These are phyloP conservation scores for Suhomyces wounanorum DNA, from an alignment of 1,139 yeast genomes.

Conservation along the genomic window DNA sequence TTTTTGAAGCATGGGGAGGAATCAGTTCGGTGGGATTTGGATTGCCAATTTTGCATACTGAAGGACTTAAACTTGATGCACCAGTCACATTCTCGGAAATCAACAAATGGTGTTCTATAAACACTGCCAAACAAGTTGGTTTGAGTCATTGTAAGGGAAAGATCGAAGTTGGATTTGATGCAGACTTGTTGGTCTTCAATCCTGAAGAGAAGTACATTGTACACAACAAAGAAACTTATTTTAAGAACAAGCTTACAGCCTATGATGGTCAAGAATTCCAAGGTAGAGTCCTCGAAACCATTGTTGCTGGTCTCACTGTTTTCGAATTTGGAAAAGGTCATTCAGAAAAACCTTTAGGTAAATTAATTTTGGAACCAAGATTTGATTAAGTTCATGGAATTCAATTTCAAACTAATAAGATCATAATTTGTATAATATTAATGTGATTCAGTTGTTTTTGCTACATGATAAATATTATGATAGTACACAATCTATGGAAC, in stretches of 20 bases:
- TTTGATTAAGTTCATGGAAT: slow-evolving; percentile 1
- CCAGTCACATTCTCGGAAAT: slow-evolving; percentile 63
- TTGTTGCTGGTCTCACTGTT: slow-evolving; percentile 71
- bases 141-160: slow-evolving; percentile 71
- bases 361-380: slow-evolving; percentile 60
- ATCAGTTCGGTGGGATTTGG: slow-evolving; percentile 92
- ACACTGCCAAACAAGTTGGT: slow-evolving; percentile 87
- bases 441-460: neutral
- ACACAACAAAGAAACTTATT: slow-evolving; percentile 59
- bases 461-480: neutral
- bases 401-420: neutral
- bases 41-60: slow-evolving; percentile 75
- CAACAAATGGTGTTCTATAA: slow-evolving; percentile 74
- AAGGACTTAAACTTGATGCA: slow-evolving; percentile 57
- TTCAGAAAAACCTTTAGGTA: slow-evolving; percentile 57
- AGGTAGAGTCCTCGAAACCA: slow-evolving; percentile 78
- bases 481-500: no score
- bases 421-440: neutral
- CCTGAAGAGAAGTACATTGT: slow-evolving; percentile 57
- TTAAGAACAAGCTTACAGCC: slow-evolving; percentile 86
- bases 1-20: slow-evolving; percentile 97
- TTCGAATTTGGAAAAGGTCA: slow-evolving; percentile 62
- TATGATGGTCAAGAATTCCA: slow-evolving; percentile 68
- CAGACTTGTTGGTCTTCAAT: slow-evolving; percentile 84
- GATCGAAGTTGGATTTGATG: slow-evolving; percentile 74